Base-by-base conservation (phyloP, 164 flowering plant genomes). In the Magnolia changhungtana region DNA sequence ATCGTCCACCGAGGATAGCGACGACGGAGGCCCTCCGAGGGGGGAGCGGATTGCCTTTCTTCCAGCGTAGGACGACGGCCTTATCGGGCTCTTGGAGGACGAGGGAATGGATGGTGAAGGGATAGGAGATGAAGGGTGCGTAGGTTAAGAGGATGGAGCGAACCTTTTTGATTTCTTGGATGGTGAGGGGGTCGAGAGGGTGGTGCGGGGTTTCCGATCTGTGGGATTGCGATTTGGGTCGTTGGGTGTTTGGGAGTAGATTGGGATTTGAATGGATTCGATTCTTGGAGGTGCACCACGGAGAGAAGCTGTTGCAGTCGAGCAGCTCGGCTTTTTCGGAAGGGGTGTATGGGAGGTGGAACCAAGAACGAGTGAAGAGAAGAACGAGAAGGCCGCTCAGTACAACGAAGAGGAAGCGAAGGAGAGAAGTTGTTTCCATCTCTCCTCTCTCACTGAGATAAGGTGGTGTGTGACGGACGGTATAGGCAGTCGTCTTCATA, bases 141-240 rank as follows among this genome's bases (percentile, higher is more conserved):
- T 81, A 69, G 7, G 86, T 68, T 1, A 80, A 75, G 76, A 89
- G 76, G 71, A 86, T 76, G 73, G 84, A 10, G 11, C 83, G 80
- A 4, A 81, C 88, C 50, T 31, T 55, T 75, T 74, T 79, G 72
- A 89, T 82, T 82, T 91, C 93, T 31, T 73, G 79, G 9, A 85
- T 14, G 45, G 91, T 90, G 8, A 91, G 88, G 5, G 93, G 92
- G 79, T 91, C 95, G 0, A 91, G 84, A 2, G 91, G 92, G 82
- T 91, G 95, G 73, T 50, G 74, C 9, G 92, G 89, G 67, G 67
- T 52, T 1, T 81, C 75, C 29, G 29, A 27, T 27, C 1, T 27
- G 29, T 27, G 29, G 16, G 66, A 27, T 11, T 45, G 67, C 75
- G 75, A 72, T 13, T 27, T 29, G 23, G 85, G 82, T 64, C 49